A percentile compares a stretch with the other conserved stretches of the same genome.
These are phyloP conservation scores for Epichloe uncinata DNA, from an alignment of 2,329 filamentous ascomycete species.

Conservation along the genomic window DNA sequence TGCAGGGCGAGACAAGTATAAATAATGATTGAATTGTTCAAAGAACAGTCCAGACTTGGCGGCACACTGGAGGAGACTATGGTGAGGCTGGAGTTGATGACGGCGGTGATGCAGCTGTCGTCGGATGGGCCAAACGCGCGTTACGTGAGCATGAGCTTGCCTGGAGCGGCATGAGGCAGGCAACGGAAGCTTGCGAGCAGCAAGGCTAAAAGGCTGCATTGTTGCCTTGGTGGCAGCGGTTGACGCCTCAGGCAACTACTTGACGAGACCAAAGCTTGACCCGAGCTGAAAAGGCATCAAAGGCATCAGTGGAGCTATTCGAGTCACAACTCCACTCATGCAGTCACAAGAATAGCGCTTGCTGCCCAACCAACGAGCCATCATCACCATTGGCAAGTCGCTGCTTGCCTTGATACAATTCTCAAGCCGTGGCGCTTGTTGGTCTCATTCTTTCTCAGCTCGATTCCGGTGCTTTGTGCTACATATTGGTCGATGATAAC, in stretches of 20 bases:
- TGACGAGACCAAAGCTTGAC: too few species aligned
- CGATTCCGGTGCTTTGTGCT: background rate
- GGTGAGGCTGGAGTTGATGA: slow-evolving; percentile 2
- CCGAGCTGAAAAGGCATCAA: background rate
- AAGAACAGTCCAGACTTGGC: background rate
- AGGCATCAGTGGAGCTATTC: slow-evolving; percentile 2
- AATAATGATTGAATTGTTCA: slow-evolving; percentile 1
- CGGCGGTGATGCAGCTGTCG: slow-evolving; percentile 8
- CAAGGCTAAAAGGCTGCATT: slow-evolving; percentile 24
- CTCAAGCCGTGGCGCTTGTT: background rate
- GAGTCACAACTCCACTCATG: slow-evolving; percentile 1
- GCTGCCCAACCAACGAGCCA: slow-evolving; percentile 1
- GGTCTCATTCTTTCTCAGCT: background rate
- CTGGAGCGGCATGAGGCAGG: slow-evolving; percentile 23
- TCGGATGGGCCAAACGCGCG: slow-evolving; percentile 25
- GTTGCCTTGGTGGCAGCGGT: slow-evolving; percentile 15
- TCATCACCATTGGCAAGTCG: background rate
- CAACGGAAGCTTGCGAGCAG: slow-evolving; percentile 11
- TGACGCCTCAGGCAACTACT: slow-evolving; percentile 18
- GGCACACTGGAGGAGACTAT: slow-evolving; percentile 4
- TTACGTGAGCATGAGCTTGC: slow-evolving; percentile 37
- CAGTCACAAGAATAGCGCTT: slow-evolving; percentile 1
- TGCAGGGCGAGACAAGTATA: slow-evolving; percentile 4
- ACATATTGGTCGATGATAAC: background rate
- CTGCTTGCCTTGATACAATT: background rate